These are phyloP conservation scores for Thermothielavioides terrestris DNA, from an alignment of 495 filamentous ascomycete genomes.

Conservation along the genomic window DNA sequence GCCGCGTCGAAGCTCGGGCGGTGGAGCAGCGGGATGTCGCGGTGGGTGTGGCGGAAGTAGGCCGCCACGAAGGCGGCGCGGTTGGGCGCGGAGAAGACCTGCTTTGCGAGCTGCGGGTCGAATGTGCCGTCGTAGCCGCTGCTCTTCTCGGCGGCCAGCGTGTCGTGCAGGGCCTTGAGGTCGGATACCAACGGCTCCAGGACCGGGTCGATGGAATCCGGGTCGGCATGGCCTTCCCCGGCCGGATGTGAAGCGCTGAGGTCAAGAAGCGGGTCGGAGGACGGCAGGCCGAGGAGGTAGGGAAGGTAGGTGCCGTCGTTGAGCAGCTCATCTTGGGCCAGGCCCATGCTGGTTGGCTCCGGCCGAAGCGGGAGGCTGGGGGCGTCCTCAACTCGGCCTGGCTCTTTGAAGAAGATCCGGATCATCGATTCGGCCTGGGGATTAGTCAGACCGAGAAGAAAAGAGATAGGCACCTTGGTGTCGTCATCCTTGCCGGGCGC, in stretches of 20 bases:
- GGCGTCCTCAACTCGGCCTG: background rate
- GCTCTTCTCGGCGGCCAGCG: background rate
- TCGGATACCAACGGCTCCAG: background rate
- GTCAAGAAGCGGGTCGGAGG: background rate
- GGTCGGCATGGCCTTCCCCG: background rate
- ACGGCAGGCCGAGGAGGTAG: background rate
- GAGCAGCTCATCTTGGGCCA: background rate
- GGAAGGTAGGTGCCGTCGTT: background rate
- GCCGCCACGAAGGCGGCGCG: background rate
- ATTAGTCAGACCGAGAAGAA: conserved; percentile 11
- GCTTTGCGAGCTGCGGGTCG: conserved; percentile 21
- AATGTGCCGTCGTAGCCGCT: conserved; percentile 5
- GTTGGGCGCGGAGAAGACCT: conserved; percentile 18
- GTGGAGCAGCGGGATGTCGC: conserved; percentile 7
- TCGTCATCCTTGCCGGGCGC: background rate
- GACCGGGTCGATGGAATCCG: background rate
- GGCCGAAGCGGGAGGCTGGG: background rate
- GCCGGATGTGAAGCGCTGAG: background rate
- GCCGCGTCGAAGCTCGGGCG: conserved; percentile 1
- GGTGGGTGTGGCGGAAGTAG: conserved; percentile 11
- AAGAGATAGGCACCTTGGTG: conserved; percentile 8
- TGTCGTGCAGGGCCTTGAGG: background rate
- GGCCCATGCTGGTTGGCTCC: background rate
- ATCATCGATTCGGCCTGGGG: conserved; percentile 12
- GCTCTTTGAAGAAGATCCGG: background rate